Base-by-base conservation (phyloP, 2,329 filamentous ascomycete species). In the Fusarium pseudocircinatum region DNA sequence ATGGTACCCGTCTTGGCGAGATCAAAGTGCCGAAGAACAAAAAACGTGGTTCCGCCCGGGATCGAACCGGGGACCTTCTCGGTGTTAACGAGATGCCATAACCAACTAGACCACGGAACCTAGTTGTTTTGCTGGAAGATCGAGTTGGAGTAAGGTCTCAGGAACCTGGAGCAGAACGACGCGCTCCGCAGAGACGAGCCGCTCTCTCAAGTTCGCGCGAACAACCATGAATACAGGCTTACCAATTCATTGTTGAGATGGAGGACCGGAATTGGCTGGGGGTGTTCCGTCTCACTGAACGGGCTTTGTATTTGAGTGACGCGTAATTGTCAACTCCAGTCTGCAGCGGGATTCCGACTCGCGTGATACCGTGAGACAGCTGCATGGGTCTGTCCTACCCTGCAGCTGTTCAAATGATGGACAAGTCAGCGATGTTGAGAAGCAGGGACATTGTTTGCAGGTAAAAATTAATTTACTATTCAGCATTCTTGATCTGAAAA, bases 71-170 rank as follows among this genome's bases (percentile, higher is more conserved):
- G 62, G 62, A 65, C 62, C 58, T 65, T 65, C 62, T 65, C 62
- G 62, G 62, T 65, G 58, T 65, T 65, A 54, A 65, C 62, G 62
- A 64, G 62, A 64, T 64, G 62, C 46, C 62, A 65, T 65, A 53
- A 65, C 61, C 61, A 64, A 62, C 62, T 64, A 64, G 62, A 64
- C 62, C 62, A 64, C 62, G 46, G 57, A 52, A 64, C 62, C 60
- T 34, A 34, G 30, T 13, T 57, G 9, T n/a, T 36, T 42, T 36
- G 42, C 6, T 63, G 10, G 2, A 6, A 10, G 11, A 10, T 3
- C 1, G 14, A 1, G 1, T 2, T 2, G 6, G 2, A 28, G 12
- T 54, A n/a, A 7, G 1, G 24, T 18, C 2, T 18, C 4, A 40
- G 24, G 24, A 40, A 1, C 8, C 50, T n/a, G 6, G 7, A 30